Evolutionary conservation across 805 yeast species (phyloP), one percentile per base, ranked within the genome.

Genomic region (Phaffomyces opuntiae): DNA sequence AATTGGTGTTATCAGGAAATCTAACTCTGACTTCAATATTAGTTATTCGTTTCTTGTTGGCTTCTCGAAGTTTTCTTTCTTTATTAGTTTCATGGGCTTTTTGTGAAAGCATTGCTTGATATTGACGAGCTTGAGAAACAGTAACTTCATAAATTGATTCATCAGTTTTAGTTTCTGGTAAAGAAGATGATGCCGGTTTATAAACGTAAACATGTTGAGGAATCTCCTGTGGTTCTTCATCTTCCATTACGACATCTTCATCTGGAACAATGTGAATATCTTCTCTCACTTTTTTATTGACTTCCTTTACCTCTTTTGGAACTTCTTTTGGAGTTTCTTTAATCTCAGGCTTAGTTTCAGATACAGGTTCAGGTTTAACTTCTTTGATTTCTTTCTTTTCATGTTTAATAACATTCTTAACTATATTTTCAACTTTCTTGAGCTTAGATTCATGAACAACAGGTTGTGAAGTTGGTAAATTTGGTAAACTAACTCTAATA

Each of bases 1-100:
- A 56, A 21, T 65, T 66, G 3, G 72, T 67, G 45, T 72, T 69
- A 58, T 82, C 85, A 0, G 87, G 86, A 48, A 83, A 75, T 44
- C 74, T 68, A 11, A 82, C 54, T 46, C 87, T 66, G 2, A 81
- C 57, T 8, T 66, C 57, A 13, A 57, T 62, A 43, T 56, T 64
- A 49, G 50, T 55, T 47, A 46, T 33, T n/a, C 52, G 55, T 47
- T 48, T 61, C 50, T 53, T 57, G 40, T 49, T 59, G 4, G 50
- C 49, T 9, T 56, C 53, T 39, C 65, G 55, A 36, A 62, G 60
- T 39, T 69, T 69, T 38, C 73, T 67, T 33, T 72, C 56, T 34
- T 70, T 61, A 42, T 63, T 67, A 4, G 80, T 64, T 25, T 60
- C 57, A 9, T 60, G 64, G 11, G 80, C 72, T 47, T 63, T 64